These are phyloP conservation scores for Trichoderma gamsii DNA, from an alignment of 495 filamentous ascomycete genomes.

Conservation along the genomic window DNA sequence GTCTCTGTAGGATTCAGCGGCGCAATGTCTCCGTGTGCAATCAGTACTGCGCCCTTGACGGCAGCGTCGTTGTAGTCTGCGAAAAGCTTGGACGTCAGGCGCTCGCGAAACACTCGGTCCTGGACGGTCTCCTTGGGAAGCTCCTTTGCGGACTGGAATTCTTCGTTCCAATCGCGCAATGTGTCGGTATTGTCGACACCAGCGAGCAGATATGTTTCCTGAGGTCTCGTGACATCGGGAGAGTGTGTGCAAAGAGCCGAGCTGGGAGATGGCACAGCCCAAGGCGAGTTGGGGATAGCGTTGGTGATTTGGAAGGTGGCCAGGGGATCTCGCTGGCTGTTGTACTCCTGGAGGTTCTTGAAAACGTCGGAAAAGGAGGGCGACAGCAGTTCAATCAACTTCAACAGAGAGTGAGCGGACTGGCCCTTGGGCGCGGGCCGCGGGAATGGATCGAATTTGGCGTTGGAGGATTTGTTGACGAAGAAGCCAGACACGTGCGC, in stretches of 20 bases:
- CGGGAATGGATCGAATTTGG: constrained; percentile 86
- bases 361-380: constrained; percentile 73
- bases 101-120: constrained; percentile 92
- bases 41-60: constrained; percentile 83
- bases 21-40: constrained; percentile 87
- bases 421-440: constrained; percentile 60
- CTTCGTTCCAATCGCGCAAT: constrained; percentile 96
- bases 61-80: constrained; percentile 97
- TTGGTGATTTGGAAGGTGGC: constrained; percentile 94
- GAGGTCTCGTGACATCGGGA: constrained; percentile 77
- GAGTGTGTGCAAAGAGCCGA: constrained; percentile 63
- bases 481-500: constrained; percentile 91
- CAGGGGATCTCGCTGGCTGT: constrained; percentile 76
- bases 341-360: constrained; percentile 67
- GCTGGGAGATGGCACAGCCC: constrained; percentile 68
- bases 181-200: constrained; percentile 92
- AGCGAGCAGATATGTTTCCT: constrained; percentile 84
- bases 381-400: constrained; percentile 70
- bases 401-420: constrained; percentile 79
- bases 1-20: constrained; percentile 95
- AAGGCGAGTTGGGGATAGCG: constrained; percentile 83
- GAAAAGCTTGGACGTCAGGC: constrained; percentile 89
- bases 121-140: constrained; percentile 88
- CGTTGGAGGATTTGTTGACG: constrained; percentile 86
- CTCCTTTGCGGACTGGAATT: constrained; percentile 94